Evolutionary conservation across 768 basidiomycete genomes (phyloP).

Genomic region (Cantharellus anzutake): DNA sequence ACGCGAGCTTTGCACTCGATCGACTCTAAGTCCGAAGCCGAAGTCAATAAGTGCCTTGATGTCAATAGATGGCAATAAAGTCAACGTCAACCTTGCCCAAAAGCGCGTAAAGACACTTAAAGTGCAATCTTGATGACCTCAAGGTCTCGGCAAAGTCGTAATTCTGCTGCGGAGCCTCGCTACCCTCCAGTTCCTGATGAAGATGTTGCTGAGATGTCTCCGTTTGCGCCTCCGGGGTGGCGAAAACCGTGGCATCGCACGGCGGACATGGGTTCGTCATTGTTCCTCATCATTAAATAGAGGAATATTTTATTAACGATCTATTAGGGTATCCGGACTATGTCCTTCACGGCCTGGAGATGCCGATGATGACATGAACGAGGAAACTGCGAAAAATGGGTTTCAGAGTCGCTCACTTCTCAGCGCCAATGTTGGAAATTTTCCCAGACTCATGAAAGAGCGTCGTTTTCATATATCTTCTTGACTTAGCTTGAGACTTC

Average conservation of each 20-base stretch:
- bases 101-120: too few species aligned
- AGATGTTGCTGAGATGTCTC: not conserved
- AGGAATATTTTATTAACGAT: not conserved
- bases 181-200: not conserved
- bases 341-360: conserved; percentile 56
- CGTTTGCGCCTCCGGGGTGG: conserved; percentile 40
- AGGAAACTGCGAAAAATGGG: conserved; percentile 45
- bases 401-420: conserved; percentile 17
- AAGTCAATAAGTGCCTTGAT: too few species aligned
- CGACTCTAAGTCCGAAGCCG: too few species aligned
- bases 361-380: conserved; percentile 54
- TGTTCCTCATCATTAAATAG: not conserved
- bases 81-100: too few species aligned
- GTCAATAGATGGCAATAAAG: too few species aligned
- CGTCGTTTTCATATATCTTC: too few species aligned
- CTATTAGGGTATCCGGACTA: conserved; percentile 52
- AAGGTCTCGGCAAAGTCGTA: not conserved
- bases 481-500: conserved; percentile 6
- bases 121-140: not conserved
- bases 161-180: not conserved
- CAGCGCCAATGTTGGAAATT: conserved; percentile 22
- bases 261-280: conserved; percentile 45
- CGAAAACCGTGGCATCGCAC: conserved; percentile 43
- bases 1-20: not conserved
- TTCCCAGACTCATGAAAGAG: too few species aligned